Evolutionary conservation across 768 basidiomycete species (phyloP).

Genomic region (Trametes coccinea): DNA sequence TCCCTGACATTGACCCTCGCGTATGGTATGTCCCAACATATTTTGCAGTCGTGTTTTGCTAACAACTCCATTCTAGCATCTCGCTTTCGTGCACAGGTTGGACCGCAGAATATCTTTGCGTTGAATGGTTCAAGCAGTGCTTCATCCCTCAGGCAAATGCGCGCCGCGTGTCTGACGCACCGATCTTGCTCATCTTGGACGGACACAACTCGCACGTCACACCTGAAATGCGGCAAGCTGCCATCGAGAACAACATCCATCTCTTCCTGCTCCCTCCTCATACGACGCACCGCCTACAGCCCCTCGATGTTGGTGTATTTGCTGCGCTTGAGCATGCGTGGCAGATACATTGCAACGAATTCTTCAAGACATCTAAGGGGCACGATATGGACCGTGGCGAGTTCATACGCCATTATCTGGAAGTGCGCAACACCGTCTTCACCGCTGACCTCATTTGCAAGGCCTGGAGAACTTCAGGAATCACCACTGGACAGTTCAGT

Average conservation of each 20-base stretch:
- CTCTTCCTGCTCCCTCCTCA: constrained; percentile 42
- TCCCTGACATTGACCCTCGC: constrained; percentile 27
- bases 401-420: not conserved
- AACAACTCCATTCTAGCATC: constrained; percentile 37
- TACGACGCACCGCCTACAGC: constrained; percentile 44
- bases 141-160: constrained; percentile 41
- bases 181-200: constrained; percentile 43
- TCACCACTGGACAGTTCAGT: not conserved
- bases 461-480: not conserved
- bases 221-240: constrained; percentile 29
- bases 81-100: constrained; percentile 41
- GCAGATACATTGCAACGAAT: constrained; percentile 11
- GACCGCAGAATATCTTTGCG: constrained; percentile 39
- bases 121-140: constrained; percentile 40
- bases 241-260: constrained; percentile 32
- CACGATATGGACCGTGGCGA: not conserved
- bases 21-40: constrained; percentile 6
- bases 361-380: not conserved
- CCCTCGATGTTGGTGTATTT: constrained; percentile 45
- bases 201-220: constrained; percentile 46
- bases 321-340: constrained; percentile 34
- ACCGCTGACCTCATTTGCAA: not conserved
- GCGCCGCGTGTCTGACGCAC: constrained; percentile 29
- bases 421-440: not conserved
- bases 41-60: not conserved